phyloP scores from a whole-genome alignment of 192 early-diverging fungal genomes.

The Backusella westeae region DNA sequence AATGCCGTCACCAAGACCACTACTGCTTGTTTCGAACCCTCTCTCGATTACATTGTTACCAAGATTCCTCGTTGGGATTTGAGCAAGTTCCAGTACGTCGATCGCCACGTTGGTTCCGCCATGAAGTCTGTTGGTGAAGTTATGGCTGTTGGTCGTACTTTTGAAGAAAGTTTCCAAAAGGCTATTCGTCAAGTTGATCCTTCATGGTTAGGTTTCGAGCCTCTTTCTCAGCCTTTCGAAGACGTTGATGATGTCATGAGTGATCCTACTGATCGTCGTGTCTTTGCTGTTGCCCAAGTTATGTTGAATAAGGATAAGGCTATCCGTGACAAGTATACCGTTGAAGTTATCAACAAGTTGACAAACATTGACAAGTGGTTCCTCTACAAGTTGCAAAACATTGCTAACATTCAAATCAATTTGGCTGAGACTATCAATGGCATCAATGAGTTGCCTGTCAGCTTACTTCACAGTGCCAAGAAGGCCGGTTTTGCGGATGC shows the following conservation, averaged over 20 bases:
- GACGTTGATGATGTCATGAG: slow-evolving; percentile 64
- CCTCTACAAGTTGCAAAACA: slow-evolving; percentile 83
- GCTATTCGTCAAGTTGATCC: slow-evolving; percentile 95
- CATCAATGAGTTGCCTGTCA: slow-evolving; percentile 44
- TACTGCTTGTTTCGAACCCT: slow-evolving; percentile 96
- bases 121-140: slow-evolving; percentile 99
- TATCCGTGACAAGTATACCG: slow-evolving; percentile 62
- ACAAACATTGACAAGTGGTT: slow-evolving; percentile 93
- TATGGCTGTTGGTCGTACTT: slow-evolving; percentile 97
- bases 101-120: slow-evolving; percentile 76
- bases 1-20: slow-evolving; percentile 94
- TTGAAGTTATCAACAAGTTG: slow-evolving; percentile 75
- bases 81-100: slow-evolving; percentile 90
- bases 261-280: slow-evolving; percentile 76
- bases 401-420: slow-evolving; percentile 58
- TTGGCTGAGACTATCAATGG: slow-evolving; percentile 41
- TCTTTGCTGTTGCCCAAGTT: slow-evolving; percentile 83
- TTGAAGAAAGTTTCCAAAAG: slow-evolving; percentile 96
- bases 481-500: slow-evolving; percentile 85
- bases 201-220: slow-evolving; percentile 79
- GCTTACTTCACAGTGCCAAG: slow-evolving; percentile 75
- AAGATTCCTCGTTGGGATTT: slow-evolving; percentile 99
- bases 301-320: slow-evolving; percentile 56
- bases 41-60: slow-evolving; percentile 91
- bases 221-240: slow-evolving; percentile 24